phyloP scores from a whole-genome alignment of 495 filamentous ascomycete species.

The Podospora appendiculata region DNA sequence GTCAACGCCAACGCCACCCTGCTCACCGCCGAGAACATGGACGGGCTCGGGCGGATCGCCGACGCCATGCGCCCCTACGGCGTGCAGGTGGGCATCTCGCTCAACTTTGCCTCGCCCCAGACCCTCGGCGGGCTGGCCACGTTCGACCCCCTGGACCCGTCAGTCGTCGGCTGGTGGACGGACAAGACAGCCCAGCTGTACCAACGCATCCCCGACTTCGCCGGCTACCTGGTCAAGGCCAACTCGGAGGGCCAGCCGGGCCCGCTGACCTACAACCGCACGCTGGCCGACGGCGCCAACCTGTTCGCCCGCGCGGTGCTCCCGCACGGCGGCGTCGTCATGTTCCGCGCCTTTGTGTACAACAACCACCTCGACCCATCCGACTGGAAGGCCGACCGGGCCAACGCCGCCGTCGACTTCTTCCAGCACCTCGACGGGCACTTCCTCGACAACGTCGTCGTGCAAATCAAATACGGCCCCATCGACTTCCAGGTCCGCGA shows the following conservation, averaged over 20 bases:
- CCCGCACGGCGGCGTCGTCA: constrained; percentile 57
- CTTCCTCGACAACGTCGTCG: constrained; percentile 62
- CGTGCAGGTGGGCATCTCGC: constrained; percentile 55
- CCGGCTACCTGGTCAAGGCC: constrained; percentile 65
- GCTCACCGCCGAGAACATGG: constrained; percentile 48
- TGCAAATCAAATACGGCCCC: constrained; percentile 68
- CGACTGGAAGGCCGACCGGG: constrained; percentile 59
- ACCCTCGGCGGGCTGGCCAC: constrained; percentile 47
- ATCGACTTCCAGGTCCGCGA: constrained; percentile 75
- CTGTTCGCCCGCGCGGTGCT: constrained; percentile 55
- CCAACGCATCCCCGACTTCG: constrained; percentile 53
- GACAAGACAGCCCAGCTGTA: constrained; percentile 53
- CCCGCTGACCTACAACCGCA: constrained; percentile 61
- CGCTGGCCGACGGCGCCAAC: constrained; percentile 61
- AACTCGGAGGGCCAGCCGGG: constrained; percentile 70
- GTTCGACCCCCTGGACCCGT: constrained; percentile 56
- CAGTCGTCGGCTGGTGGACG: constrained; percentile 55
- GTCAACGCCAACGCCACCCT: constrained; percentile 60
- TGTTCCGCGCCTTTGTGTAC: constrained; percentile 73
- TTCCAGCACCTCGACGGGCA: constrained; percentile 57
- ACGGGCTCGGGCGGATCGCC: constrained; percentile 54
- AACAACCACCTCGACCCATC: constrained; percentile 44
- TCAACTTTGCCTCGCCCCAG: constrained; percentile 61
- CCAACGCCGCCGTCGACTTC: constrained; percentile 60
- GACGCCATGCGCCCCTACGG: constrained; percentile 61